phyloP scores from a whole-genome alignment of 495 filamentous ascomycete genomes.

The Aspergillus conjunctus region DNA sequence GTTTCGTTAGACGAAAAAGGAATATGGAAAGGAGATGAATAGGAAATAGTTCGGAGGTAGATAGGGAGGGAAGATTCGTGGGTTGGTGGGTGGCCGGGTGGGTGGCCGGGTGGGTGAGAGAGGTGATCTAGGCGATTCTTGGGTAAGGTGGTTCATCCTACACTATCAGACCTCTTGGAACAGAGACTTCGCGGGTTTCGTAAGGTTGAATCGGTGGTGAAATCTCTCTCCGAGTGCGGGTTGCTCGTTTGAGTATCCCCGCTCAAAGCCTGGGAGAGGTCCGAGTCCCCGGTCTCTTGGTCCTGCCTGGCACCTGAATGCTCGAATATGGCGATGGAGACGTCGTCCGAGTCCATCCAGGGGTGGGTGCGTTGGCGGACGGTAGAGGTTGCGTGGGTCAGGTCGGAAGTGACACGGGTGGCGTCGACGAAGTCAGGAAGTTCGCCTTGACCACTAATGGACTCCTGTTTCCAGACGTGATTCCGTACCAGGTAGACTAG shows the following conservation, averaged over 20 bases:
- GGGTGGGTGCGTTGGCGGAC: slow-evolving; percentile 28
- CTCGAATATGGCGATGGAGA: slow-evolving; percentile 52
- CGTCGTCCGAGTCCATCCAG: slow-evolving; percentile 43
- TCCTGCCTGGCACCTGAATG: slow-evolving; percentile 28
- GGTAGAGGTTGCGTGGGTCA: slow-evolving; percentile 42
- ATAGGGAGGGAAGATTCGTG: not conserved
- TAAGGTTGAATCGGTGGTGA: slow-evolving; percentile 4
- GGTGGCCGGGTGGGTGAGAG: not conserved
- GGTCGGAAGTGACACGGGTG: slow-evolving; percentile 45
- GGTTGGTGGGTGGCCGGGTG: not conserved
- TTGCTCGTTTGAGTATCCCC: slow-evolving; percentile 37
- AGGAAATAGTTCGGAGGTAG: not conserved
- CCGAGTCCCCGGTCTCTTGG: slow-evolving; percentile 29
- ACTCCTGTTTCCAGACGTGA: slow-evolving; percentile 45
- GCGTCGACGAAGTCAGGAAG: slow-evolving; percentile 51
- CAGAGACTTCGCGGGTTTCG: not conserved
- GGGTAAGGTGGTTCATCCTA: not conserved
- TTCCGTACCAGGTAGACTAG: slow-evolving; percentile 45
- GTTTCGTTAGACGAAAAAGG: not conserved
- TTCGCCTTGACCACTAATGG: slow-evolving; percentile 28
- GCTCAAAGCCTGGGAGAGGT: slow-evolving; percentile 37
- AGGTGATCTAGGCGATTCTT: not conserved
- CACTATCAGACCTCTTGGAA: not conserved
- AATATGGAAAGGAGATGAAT: not conserved
- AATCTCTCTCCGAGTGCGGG: slow-evolving; percentile 14